Evolutionary conservation across 768 basidiomycete genomes (phyloP), one percentile per base, ranked within the genome.

Genomic region (Trametes meyenii): DNA sequence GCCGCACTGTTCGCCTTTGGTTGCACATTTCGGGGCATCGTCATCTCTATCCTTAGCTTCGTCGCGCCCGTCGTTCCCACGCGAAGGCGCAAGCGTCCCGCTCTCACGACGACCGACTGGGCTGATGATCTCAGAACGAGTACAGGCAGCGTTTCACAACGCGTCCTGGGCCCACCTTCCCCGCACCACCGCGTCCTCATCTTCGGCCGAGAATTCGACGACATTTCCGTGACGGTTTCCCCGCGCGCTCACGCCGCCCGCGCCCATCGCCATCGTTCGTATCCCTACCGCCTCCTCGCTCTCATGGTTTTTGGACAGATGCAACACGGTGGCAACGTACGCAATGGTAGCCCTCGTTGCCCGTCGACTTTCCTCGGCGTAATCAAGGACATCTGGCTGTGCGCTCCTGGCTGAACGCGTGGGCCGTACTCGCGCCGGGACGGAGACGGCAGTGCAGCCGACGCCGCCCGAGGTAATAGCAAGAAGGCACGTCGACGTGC

Each of bases 191-290:
- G 56, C 56, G 50, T 43, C 42, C 36, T 55, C 6, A 40, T 16
- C 35, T 60, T 60, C 54, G 54, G 19, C 62, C 62, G 62, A 64
- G 49, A 52, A 64, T 60, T 48, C 54, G 48, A 50, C 62, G 62
- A 64, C 35, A 60, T 60, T 64, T 64, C 62, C 62, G 60, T 43
- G 58, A 26, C n/a, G 14, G 58, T 60, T 60, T 24, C 50, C 46
- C 58, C 62, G 62, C 36, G 42, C 21, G 23, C 50, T 46, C 55
- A 58, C 61, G 52, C 39, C 36, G 29, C 33, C 45, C 13, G 21
- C 33, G 13, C n/a, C 38, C 43, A 24, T 23, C 26, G 24, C 19
- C 23, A 19, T 43, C 29, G 45, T 45, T 17, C 49, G 19, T 33
- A 14, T 24, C 21, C 35, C 19, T 33, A 8, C 35, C 26, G 17